These are phyloP conservation scores for Berberis vulgaris DNA, from an alignment of 164 flowering plant species.

Conservation along the genomic window DNA sequence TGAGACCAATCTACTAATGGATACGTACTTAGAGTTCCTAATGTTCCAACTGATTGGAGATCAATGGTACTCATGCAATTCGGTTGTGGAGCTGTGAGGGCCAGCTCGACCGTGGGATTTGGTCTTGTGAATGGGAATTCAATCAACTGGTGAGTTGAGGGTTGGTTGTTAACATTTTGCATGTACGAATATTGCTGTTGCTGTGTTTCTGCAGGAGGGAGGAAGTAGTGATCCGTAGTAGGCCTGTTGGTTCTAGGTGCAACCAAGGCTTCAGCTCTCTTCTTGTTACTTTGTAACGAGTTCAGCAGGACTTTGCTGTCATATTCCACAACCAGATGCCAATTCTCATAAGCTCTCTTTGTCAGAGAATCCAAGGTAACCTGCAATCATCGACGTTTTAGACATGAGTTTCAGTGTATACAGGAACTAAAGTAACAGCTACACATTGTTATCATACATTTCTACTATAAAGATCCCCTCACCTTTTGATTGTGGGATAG, in stretches of 20 bases:
- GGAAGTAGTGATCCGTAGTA: no score
- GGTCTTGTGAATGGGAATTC: slow-evolving; percentile 31
- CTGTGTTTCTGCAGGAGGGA: no score
- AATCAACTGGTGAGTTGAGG: slow-evolving; percentile 35
- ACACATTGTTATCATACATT: background rate
- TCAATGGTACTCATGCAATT: slow-evolving; percentile 14
- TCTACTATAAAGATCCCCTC: background rate
- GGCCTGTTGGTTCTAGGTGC: no score
- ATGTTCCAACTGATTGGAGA: slow-evolving; percentile 27
- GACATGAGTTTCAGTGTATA: background rate
- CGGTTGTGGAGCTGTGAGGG: slow-evolving; percentile 49
- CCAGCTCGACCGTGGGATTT: slow-evolving; percentile 24
- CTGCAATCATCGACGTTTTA: slow-evolving; percentile 27
- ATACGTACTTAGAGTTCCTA: slow-evolving; percentile 16
- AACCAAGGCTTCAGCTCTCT: no score
- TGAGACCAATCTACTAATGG: slow-evolving; percentile 19
- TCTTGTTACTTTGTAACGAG: slow-evolving; percentile 29
- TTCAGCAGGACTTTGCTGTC: slow-evolving; percentile 67
- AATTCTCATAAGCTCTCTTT: slow-evolving; percentile 90
- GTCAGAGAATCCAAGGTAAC: slow-evolving; percentile 72
- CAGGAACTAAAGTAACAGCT: no score
- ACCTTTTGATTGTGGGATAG: slow-evolving; percentile 88
- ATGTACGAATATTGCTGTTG: no score
- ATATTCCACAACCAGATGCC: slow-evolving; percentile 84
- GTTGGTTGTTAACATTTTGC: background rate